Base-by-base conservation (phyloP, 192 early-diverging fungal genomes). In the Coemansia umbellata region DNA sequence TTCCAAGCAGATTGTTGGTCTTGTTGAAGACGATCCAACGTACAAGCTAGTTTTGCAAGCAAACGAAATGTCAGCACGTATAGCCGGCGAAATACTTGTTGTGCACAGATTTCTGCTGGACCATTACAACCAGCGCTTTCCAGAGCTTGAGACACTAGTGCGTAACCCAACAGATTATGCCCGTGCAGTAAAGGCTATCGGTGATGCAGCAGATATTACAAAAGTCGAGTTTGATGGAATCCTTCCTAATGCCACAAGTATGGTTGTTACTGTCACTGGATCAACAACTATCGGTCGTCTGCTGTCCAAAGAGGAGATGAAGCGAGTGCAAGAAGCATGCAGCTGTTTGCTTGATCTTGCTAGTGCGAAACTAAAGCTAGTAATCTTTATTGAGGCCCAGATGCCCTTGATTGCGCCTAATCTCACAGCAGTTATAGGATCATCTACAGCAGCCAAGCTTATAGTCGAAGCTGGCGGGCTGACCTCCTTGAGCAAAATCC, bases 391-490 rank as follows among this genome's bases (percentile, higher is more conserved):
- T 8, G 90, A 92, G 56, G 90, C 92, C 0, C 81, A 93, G 17
- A 90, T 97, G 88, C 82, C 78, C 1, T 78, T 94, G 27, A 90
- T 99, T 60, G 94, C 97, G 5, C 97, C 97, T 8, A 99, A 99
- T 48, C 62, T 96, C 1, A 91, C 94, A 0, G 81, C 82, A 1
- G 82, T 99, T 10, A 79, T 99, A 5, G 93, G 92, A 21, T 85
- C 84, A 23, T 79, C 86, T 4, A 85, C 86, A 0, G 93, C 97
- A 0, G 97, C 97, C 2, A 90, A 94, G 65, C 55, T 99, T 19
- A 85, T 97, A 50, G 89, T 88, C 17, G 85, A 88, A 9, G 91
- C 92, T 6, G 97, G 96, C 33, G 94, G 97, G 0, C 53, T 99
- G 26, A 87, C 85, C 1, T 82, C 78, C 3, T 70, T 99, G 28